A percentile compares a stretch with the other conserved stretches of the same genome.
Evolutionary conservation across 1,139 yeast species (phyloP).

Genomic region (Yamadazyma membranifaciens): DNA sequence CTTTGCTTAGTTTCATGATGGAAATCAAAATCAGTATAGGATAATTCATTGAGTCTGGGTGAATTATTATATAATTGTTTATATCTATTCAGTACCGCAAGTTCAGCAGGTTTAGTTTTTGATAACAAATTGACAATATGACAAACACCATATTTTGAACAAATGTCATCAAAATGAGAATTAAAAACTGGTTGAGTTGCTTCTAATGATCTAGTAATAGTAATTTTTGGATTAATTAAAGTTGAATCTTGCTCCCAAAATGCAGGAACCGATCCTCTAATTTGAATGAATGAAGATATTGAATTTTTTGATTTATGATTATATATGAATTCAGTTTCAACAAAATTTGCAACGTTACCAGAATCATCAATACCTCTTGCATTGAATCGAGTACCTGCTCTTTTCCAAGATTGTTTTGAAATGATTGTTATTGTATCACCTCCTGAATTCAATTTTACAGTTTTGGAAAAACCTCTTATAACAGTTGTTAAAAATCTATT

Average conservation of each 20-base stretch:
- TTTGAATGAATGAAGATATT: conserved; percentile 76
- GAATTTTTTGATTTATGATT: conserved; percentile 42
- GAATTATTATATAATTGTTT: conserved; percentile 50
- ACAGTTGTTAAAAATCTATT: conserved; percentile 86
- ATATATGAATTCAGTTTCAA: conserved; percentile 86
- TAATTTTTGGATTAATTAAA: conserved; percentile 78
- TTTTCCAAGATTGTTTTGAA: conserved; percentile 90
- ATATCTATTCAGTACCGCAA: conserved; percentile 69
- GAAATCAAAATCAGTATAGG: conserved; percentile 84
- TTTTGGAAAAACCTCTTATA: conserved; percentile 91
- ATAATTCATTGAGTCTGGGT: conserved; percentile 46
- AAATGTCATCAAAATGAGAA: conserved; percentile 69
- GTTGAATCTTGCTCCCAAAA: conserved; percentile 98
- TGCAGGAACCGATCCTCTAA: conserved; percentile 92
- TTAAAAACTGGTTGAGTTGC: conserved; percentile 92
- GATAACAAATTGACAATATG: conserved; percentile 84
- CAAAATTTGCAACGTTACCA: conserved; percentile 94
- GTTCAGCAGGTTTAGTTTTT: conserved; percentile 69
- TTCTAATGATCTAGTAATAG: conserved; percentile 81
- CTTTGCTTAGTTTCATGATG: conserved; percentile 82
- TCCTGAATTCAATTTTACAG: conserved; percentile 53
- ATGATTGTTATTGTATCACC: conserved; percentile 72
- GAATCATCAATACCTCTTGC: conserved; percentile 96
- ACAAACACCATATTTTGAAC: conserved; percentile 78
- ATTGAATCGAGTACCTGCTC: conserved; percentile 94